Conservation (phyloP, 331 rosid species). For the Malus hybrid region DNA sequence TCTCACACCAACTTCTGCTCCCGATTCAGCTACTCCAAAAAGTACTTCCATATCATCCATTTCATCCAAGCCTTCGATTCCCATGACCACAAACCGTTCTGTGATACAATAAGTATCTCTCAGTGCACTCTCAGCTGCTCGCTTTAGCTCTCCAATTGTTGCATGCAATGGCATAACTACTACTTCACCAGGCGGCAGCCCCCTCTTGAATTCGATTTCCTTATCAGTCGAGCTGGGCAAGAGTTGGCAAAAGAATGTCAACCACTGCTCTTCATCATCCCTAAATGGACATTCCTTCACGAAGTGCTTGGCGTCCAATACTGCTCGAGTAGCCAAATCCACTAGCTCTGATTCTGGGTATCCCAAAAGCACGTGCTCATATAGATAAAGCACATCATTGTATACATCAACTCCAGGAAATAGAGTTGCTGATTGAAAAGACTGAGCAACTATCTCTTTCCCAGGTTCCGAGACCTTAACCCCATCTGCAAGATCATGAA, state of each 20-base stretch:
- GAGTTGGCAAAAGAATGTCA: slow-evolving; percentile 56
- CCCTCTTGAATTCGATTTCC: slow-evolving; percentile 29
- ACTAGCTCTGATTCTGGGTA: slow-evolving; percentile 56
- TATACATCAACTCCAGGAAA: slow-evolving; percentile 58
- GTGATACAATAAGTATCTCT: slow-evolving; percentile 74
- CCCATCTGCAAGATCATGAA: too few relatives aligned
- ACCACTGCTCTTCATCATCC: slow-evolving; percentile 51
- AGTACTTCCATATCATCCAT: slow-evolving; percentile 52
- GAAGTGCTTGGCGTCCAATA: slow-evolving; percentile 71
- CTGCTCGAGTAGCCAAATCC: slow-evolving; percentile 50
- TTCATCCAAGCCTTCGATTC: slow-evolving; percentile 29
- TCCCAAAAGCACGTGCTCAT: slow-evolving; percentile 56
- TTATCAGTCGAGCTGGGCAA: slow-evolving; percentile 33
- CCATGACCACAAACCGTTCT: slow-evolving; percentile 47
- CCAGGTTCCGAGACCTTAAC: slow-evolving; percentile 24
- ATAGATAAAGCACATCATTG: slow-evolving; percentile 50
- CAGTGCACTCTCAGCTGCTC: slow-evolving; percentile 51
- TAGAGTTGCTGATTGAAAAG: slow-evolving; percentile 19
- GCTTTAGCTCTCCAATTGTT: slow-evolving; percentile 63
- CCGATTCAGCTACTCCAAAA: slow-evolving; percentile 56
- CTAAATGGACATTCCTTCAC: slow-evolving; percentile 59
- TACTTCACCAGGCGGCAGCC: slow-evolving; percentile 50
- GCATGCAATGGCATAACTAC: slow-evolving; percentile 62
- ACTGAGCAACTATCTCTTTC: slow-evolving; percentile 7
- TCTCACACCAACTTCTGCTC: slow-evolving; percentile 48